Evolutionary conservation across 2,329 filamentous ascomycete genomes (phyloP), one percentile per base, ranked within the genome.

Genomic region (Apiospora malaysiana): DNA sequence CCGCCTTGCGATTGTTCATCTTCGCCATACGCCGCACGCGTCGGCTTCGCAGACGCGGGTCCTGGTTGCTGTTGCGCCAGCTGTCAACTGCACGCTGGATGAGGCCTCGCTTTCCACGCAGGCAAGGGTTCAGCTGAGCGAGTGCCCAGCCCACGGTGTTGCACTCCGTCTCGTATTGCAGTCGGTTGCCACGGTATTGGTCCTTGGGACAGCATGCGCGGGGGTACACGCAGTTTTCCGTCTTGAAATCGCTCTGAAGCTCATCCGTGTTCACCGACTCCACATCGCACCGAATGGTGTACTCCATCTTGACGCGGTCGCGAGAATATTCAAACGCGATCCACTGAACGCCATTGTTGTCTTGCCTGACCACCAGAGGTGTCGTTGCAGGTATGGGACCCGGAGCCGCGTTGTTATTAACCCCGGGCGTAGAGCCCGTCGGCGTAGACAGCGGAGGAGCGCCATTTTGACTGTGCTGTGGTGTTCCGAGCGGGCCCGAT

Each of bases 101-200:
- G 72, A 99, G 87, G 9, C 96, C 96, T 76, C 96, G 90, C 87
- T 98, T 98, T 76, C 95, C 95, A 74, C 95, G 91, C 72, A 98
- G 87, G 71, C 93, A 93, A 9, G 94, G 92, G 81, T 99, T 99
- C 69, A 99, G 85, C 79, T 98, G 93, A 2, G 96, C 96, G 75
- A 99, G 84, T 16, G 95, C 95, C 96, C 96, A 99, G n/a, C 96
- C 96, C n/a, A 99, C 96, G 0, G 94, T 94, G 83, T 99, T 99
- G 87, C 96, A 99, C 84, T 99, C 96, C 21, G 94, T 98, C 85
- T 99, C 96, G 82, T 99, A 99, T 76, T 96, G 93, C 75, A 98
- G 85, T 21, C 96, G 92, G 81, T 99, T 99, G 72, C 96, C 96
- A 72, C 95, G 92, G 85, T 99, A 99, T 80, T 97, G 93, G 71